Percentiles rank a stretch among this genome's conserved stretches.
phyloP scores from a whole-genome alignment of 371 early-diverging fungal genomes.

The Mucor ambiguus region DNA sequence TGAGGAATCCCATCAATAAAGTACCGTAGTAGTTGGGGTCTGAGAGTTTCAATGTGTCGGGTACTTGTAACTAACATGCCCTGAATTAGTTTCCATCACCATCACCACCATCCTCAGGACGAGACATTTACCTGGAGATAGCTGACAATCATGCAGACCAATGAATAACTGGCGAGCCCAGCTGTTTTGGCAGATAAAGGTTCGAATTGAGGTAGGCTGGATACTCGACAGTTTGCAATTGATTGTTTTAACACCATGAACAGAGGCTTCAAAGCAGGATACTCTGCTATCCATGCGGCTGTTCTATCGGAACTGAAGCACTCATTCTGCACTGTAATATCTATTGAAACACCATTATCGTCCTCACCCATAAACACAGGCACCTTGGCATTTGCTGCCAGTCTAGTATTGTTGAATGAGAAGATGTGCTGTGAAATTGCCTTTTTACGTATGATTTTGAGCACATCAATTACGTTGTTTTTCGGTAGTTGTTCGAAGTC shows the following conservation, averaged over 20 bases:
- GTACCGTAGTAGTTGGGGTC: constrained; percentile 14
- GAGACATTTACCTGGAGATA: constrained; percentile 25
- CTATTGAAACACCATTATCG: constrained; percentile 13
- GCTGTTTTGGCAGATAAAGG: constrained; percentile 19
- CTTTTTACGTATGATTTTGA: constrained; percentile 12
- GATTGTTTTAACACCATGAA: constrained; percentile 30
- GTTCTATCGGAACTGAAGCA: constrained; percentile 27
- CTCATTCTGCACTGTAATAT: constrained; percentile 25
- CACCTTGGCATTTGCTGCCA: constrained; percentile 13
- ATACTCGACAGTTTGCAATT: constrained; percentile 6
- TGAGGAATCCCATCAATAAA: constrained; percentile 20
- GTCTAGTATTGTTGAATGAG: neutral
- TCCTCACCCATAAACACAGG: constrained; percentile 17
- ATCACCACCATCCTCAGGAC: neutral
- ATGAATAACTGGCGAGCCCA: constrained; percentile 28
- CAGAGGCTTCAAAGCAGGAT: constrained; percentile 26
- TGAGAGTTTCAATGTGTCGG: neutral
- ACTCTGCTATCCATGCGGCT: constrained; percentile 19
- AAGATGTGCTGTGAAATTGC: neutral
- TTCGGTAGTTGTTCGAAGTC: neutral
- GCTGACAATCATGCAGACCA: constrained; percentile 33
- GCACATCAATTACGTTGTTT: neutral
- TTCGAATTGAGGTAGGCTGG: constrained; percentile 7
- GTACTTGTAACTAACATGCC: constrained; percentile 8
- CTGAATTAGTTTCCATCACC: neutral